phyloP scores from a whole-genome alignment of 208 protist species.

The Trypanosoma theileri region DNA sequence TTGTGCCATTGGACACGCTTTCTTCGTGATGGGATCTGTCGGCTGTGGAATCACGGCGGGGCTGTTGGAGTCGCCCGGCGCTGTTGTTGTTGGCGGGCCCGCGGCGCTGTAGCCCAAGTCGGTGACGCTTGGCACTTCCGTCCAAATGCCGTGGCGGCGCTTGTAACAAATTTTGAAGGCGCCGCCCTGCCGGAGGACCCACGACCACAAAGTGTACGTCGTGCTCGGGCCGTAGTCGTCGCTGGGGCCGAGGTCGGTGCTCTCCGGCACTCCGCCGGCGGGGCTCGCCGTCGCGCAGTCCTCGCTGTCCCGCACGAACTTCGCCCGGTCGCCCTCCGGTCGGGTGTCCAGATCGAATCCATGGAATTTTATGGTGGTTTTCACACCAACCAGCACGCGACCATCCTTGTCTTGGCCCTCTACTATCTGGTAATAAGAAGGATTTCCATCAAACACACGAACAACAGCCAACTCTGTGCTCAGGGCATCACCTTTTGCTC shows the following conservation, averaged over 20 bases:
- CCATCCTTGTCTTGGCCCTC: slow-evolving; percentile 35
- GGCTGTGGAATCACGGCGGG: slow-evolving; percentile 29
- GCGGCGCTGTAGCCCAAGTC: slow-evolving; percentile 23
- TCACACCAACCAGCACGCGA: slow-evolving; percentile 33
- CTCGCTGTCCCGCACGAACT: slow-evolving; percentile 63
- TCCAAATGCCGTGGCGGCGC: slow-evolving; percentile 46
- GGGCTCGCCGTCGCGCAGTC: slow-evolving; percentile 49
- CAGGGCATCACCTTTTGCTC: background rate
- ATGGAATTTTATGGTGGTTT: slow-evolving; percentile 70
- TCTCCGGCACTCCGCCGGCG: slow-evolving; percentile 62
- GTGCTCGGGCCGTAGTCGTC: slow-evolving; percentile 73
- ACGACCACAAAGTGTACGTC: slow-evolving; percentile 61
- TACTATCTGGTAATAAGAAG: slow-evolving; percentile 63
- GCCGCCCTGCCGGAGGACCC: slow-evolving; percentile 41
- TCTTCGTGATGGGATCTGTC: slow-evolving; percentile 44
- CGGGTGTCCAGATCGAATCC: slow-evolving; percentile 77
- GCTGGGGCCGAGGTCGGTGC: slow-evolving; percentile 44
- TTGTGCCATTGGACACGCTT: slow-evolving; percentile 47
- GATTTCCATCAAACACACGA: slow-evolving; percentile 67
- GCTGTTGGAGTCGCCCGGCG: background rate
- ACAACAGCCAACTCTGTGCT: slow-evolving; percentile 46
- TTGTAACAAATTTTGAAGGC: slow-evolving; percentile 80
- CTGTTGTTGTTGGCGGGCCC: slow-evolving; percentile 9
- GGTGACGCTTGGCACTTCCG: slow-evolving; percentile 65
- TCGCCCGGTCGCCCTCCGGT: slow-evolving; percentile 53